These are phyloP conservation scores for Glarea lozoyensis DNA, from an alignment of 495 filamentous ascomycete genomes.

Conservation along the genomic window DNA sequence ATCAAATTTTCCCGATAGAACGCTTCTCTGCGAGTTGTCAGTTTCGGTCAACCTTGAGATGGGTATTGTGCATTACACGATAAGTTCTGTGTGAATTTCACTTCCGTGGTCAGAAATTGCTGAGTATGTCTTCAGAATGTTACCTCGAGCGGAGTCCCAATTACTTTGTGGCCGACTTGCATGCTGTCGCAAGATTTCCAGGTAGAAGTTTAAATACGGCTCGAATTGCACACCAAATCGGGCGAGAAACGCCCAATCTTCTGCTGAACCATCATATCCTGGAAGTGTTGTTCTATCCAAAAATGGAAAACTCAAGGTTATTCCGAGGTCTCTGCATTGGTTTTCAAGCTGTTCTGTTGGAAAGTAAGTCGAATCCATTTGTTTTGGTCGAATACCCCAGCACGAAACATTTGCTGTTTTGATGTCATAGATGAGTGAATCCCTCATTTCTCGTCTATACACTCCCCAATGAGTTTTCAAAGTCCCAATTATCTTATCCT, in stretches of 20 bases:
- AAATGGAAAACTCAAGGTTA: slow-evolving; percentile 7
- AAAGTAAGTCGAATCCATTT: slow-evolving; percentile 2
- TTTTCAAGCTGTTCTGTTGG: not conserved
- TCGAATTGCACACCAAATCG: slow-evolving; percentile 7
- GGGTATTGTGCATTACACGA: not conserved
- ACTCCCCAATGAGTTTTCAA: slow-evolving; percentile 4
- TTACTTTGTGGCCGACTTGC: not conserved
- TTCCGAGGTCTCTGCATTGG: slow-evolving; percentile 3
- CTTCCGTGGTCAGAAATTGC: slow-evolving; percentile 4
- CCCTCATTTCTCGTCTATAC: slow-evolving; percentile 2
- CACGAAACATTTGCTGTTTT: slow-evolving; percentile 3
- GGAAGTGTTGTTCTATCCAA: not conserved
- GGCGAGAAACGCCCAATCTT: slow-evolving; percentile 11
- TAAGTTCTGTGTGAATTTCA: not conserved
- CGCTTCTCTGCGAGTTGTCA: slow-evolving; percentile 1
- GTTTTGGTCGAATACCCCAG: not conserved
- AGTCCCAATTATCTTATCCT: slow-evolving; percentile 4
- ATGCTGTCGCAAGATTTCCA: slow-evolving; percentile 6
- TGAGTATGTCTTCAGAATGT: slow-evolving; percentile 9
- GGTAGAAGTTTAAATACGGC: slow-evolving; percentile 4
- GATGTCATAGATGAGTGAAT: not conserved
- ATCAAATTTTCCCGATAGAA: slow-evolving; percentile 3
- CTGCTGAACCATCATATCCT: not conserved
- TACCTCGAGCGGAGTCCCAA: slow-evolving; percentile 1
- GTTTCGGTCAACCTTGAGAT: not conserved